Conservation (phyloP, 2,329 filamentous ascomycete species). For the Beauveria bassiana region DNA sequence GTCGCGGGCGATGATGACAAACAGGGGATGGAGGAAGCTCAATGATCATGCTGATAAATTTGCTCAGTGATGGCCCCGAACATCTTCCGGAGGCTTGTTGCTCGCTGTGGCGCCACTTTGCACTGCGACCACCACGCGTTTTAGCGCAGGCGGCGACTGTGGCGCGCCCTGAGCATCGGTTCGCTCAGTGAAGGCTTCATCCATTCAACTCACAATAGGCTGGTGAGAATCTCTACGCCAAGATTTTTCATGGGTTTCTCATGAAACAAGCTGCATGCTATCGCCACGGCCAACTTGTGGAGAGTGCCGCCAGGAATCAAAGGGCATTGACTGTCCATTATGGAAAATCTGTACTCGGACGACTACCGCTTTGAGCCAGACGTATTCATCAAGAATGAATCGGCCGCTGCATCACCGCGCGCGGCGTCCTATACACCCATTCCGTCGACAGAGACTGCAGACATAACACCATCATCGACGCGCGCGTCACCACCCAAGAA, state of each 20-base stretch:
- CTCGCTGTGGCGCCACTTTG: slow-evolving; percentile 4
- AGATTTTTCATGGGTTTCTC: neutral
- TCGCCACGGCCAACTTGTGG: neutral
- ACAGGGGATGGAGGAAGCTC: neutral
- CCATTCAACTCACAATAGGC: neutral
- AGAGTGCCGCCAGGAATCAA: neutral
- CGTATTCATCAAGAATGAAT: slow-evolving; percentile 7
- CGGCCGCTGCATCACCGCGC: slow-evolving; percentile 1
- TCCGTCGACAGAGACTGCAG: slow-evolving; percentile 24
- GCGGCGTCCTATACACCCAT: slow-evolving; percentile 22
- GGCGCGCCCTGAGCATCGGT: neutral
- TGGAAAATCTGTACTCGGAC: slow-evolving; percentile 5
- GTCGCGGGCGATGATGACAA: neutral
- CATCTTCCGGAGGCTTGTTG: slow-evolving; percentile 1
- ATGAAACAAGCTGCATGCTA: neutral
- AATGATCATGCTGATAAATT: slow-evolving; percentile 1
- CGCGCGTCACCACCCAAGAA: slow-evolving; percentile 25
- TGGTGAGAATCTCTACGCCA: neutral
- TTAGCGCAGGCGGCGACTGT: neutral
- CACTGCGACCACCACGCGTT: neutral
- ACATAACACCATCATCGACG: slow-evolving; percentile 16
- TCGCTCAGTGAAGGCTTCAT: neutral
- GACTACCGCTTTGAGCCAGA: slow-evolving; percentile 10
- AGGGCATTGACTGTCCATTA: neutral
- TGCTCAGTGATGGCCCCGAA: slow-evolving; percentile 8